Percentiles rank a stretch among this genome's conserved stretches.
These are phyloP conservation scores for Acer campestre DNA, from an alignment of 345 rosid genomes.

Conservation along the genomic window DNA sequence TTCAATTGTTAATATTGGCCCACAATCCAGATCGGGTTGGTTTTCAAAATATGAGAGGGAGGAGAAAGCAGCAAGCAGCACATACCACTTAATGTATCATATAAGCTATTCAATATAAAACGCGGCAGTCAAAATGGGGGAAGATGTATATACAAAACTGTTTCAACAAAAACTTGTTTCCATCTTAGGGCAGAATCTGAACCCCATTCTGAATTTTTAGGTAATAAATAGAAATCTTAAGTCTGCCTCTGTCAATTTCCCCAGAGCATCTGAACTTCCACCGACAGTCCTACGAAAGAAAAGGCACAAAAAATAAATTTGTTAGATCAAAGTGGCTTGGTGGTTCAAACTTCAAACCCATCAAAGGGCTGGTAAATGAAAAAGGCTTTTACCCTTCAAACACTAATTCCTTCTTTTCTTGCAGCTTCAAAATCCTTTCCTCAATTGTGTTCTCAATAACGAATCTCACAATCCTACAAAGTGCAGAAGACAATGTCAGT, in stretches of 20 bases:
- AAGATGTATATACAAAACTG: neutral
- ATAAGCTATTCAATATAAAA: neutral
- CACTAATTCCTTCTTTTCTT: slow-evolving; percentile 89
- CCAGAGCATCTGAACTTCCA: slow-evolving; percentile 82
- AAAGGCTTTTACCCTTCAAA: slow-evolving; percentile 80
- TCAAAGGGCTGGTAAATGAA: slow-evolving; percentile 5
- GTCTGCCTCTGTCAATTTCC: slow-evolving; percentile 75
- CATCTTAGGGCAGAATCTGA: neutral
- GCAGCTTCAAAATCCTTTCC: slow-evolving; percentile 92
- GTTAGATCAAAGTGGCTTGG: neutral
- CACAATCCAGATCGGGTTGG: too few relatives aligned
- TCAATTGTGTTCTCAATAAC: slow-evolving; percentile 90
- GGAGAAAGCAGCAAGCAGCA: too few relatives aligned
- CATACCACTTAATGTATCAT: neutral
- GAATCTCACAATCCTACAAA: slow-evolving; percentile 74
- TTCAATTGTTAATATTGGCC: too few relatives aligned
- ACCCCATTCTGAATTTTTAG: slow-evolving; percentile 13
- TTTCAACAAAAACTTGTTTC: neutral
- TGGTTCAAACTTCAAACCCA: neutral
- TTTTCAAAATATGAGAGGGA: too few relatives aligned
- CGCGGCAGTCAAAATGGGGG: neutral
- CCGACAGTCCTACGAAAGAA: slow-evolving; percentile 71
- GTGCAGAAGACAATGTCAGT: slow-evolving; percentile 4
- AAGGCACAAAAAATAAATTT: neutral
- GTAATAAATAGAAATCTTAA: slow-evolving; percentile 69